Conservation (phyloP, 2,329 filamentous ascomycete genomes). For the Microascus cirrosus region DNA sequence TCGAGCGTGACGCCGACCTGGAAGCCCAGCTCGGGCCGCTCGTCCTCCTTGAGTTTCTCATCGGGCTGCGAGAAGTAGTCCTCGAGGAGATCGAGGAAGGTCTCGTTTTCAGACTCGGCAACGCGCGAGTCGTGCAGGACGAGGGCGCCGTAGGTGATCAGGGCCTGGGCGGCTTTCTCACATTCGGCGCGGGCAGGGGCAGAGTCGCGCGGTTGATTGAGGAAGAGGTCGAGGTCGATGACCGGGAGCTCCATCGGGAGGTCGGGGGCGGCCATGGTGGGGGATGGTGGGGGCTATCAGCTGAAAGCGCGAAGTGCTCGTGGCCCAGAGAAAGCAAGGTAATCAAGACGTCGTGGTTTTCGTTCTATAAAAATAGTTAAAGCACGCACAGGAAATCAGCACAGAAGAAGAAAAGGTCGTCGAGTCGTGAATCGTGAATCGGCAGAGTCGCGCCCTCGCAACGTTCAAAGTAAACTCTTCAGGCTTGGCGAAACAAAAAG, state of each 20-base stretch:
- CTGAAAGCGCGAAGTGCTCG: background rate
- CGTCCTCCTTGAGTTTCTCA: slow-evolving; percentile 32
- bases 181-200: slow-evolving; percentile 38
- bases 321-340: background rate
- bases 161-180: slow-evolving; percentile 38
- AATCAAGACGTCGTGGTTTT: background rate
- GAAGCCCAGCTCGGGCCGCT: slow-evolving; percentile 46
- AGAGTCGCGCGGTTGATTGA: slow-evolving; percentile 27
- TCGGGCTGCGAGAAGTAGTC: slow-evolving; percentile 51
- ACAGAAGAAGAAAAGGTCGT: background rate
- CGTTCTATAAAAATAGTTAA: background rate
- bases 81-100: slow-evolving; percentile 51
- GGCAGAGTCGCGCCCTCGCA: background rate
- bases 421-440: background rate
- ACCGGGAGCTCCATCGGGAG: slow-evolving; percentile 45
- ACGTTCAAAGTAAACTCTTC: background rate
- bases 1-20: slow-evolving; percentile 52
- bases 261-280: slow-evolving; percentile 10
- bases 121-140: slow-evolving; percentile 50
- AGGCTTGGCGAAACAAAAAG: background rate
- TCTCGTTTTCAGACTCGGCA: slow-evolving; percentile 39
- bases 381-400: background rate
- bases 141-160: slow-evolving; percentile 49
- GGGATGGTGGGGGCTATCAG: background rate
- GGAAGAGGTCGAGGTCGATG: slow-evolving; percentile 48